Evolutionary conservation across 768 basidiomycete genomes (phyloP), one percentile per base, ranked within the genome.

Genomic region (Suillus alpinus): DNA sequence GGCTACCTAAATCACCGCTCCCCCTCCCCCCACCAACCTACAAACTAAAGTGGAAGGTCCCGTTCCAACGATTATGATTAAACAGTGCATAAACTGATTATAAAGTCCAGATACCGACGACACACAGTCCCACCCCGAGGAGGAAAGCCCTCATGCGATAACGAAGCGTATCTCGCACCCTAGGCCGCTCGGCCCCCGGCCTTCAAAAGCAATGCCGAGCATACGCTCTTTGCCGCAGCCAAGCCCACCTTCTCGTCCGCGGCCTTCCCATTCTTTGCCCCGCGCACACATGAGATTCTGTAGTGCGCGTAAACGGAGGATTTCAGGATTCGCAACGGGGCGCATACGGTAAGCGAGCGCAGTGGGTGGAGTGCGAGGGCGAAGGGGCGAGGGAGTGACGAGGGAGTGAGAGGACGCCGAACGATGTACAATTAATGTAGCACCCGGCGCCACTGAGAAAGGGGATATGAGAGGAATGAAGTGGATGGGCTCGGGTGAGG

Each of bases 151-250:
- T 67, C 65, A 74, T 40, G 67, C 72, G 29, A 73, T 66, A 58
- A 73, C 71, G 34, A 71, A 74, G 13, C 72, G 74, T 6, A 78
- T 77, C 63, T 78, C 78, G 57, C 76, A 76, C 1, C 73, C 76
- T 58, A 87, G 75, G 57, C 73, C 69, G 63, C 86, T 88, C 61
- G 77, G 69, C 4, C 86, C 84, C n/a, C 83, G 74, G 12, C 85
- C 86, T 62, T 87, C 87, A 66, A 83, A 84, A 39, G 85, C 86
- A 61, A 87, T 69, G 34, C 81, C 80, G n/a, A 82, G 69, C 58
- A 88, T 71, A 59, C 82, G 78, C 71, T 88, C 87, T 69, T 79
- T 75, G 49, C 86, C 86, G 52, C 80, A 82, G 1, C 81, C 81
- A 53, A 86, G 70, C 20, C 75, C 74, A 41, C 81, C 82, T 51